Conservation (phyloP, 2,329 filamentous ascomycete species). For the Nigrograna mackinnonii region DNA sequence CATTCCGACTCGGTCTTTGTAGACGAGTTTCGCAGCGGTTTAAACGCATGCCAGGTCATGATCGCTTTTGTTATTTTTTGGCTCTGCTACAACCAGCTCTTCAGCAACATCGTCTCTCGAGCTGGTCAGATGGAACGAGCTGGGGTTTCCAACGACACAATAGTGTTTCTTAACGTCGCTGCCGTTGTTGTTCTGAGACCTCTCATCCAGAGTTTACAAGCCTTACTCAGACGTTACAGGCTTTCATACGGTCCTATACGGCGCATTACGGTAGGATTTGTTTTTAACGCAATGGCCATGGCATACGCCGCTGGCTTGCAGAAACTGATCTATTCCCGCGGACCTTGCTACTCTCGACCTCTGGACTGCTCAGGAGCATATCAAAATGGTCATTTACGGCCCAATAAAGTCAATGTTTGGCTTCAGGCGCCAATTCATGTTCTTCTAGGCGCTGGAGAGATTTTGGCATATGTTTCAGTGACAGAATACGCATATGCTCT, state of each 20-base stretch:
- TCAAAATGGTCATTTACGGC: constrained; percentile 13
- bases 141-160: constrained; percentile 22
- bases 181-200: constrained; percentile 13
- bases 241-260: constrained; percentile 26
- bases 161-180: constrained; percentile 9
- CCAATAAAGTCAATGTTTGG: constrained; percentile 43
- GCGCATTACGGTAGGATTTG: constrained; percentile 35
- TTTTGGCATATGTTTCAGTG: constrained; percentile 47
- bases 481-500: constrained; percentile 49
- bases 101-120: constrained; percentile 22
- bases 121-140: constrained; percentile 20
- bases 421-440: constrained; percentile 46
- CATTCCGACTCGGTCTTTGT: constrained; percentile 10
- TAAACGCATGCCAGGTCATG: constrained; percentile 19
- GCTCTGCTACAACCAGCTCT: constrained; percentile 21
- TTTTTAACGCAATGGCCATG: constrained; percentile 31
- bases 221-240: constrained; percentile 11
- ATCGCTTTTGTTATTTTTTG: constrained; percentile 22
- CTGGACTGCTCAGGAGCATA: constrained; percentile 20
- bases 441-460: constrained; percentile 44
- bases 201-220: constrained; percentile 12
- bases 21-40: constrained; percentile 16
- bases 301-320: constrained; percentile 33
- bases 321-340: constrained; percentile 33
- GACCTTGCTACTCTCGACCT: constrained; percentile 40